Conservation (phyloP, 129 eudicot genomes). For the Lactuca sativa region DNA sequence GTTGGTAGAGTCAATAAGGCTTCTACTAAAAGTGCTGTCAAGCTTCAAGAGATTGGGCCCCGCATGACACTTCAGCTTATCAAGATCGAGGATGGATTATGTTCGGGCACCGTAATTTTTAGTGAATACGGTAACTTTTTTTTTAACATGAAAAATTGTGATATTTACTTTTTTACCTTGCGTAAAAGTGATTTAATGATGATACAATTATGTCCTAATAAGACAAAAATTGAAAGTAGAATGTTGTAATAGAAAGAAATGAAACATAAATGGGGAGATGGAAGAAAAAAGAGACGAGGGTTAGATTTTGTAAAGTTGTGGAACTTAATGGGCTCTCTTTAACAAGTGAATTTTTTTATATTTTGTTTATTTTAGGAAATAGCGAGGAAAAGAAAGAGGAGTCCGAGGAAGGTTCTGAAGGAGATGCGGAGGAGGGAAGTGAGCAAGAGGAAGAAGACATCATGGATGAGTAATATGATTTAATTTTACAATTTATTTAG, state of each 20-base stretch:
- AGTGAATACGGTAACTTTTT: constrained; percentile 56
- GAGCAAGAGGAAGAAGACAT: constrained; percentile 20
- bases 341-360: no score
- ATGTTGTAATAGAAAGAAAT: no score
- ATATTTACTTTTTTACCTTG: not conserved
- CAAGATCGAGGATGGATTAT: constrained; percentile 88
- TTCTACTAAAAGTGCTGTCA: constrained; percentile 88
- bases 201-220: no score
- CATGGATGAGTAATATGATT: constrained; percentile 7
- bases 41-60: constrained; percentile 98
- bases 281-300: no score
- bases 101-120: constrained; percentile 79
- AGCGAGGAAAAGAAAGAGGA: constrained; percentile 35
- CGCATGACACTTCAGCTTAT: constrained; percentile 90
- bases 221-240: no score
- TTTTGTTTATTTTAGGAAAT: constrained; percentile 35
- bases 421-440: constrained; percentile 28
- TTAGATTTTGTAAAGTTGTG: not conserved
- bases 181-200: not conserved
- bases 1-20: constrained; percentile 83
- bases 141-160: not conserved
- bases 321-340: not conserved
- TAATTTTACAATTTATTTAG: no score
- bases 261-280: no score
- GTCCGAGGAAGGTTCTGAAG: constrained; percentile 30